Evolutionary conservation across 169 alveolate species (phyloP), one percentile per base, ranked within the genome.

Genomic region (Cryptosporidium muris): DNA sequence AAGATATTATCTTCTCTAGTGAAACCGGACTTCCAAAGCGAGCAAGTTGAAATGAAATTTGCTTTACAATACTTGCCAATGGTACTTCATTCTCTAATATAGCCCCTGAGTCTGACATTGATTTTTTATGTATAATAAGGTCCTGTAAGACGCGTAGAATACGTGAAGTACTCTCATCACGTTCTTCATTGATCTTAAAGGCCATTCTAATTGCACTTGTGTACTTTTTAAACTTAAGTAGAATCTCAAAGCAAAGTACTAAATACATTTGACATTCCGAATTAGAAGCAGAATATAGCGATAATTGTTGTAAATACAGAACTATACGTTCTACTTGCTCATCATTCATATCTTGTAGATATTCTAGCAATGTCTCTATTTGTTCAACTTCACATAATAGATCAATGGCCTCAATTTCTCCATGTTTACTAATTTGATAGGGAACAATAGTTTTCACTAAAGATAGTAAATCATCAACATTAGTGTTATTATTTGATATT

Each of bases 321-420:
- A 89, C 89, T 12, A 92, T 91, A 43, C 92, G 88, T 56, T 89
- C 92, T 80, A 81, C 82, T 67, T 88, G 91, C 66, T 81, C 89
- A 49, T 74, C 90, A 82, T 94, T 94, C 49, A 94, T 90, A 12
- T 74, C 60, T 6, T 48, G n/a, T 37, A 54, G 7, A 64, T 88
- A 90, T 12, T 81, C 64, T 54, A 80, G 58, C 48, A 94, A 88
- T 48, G 82, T 90, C 49, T 94, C 91, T 25, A 93, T 68, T 60
- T 89, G 89, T 52, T 92, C 97, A 2, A 92, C 94, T 66, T 94
- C 97, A 7, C 92, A 82, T 34, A 94, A 82, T 81, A 94, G 58
- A 63, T 94, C 97, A 40, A 94, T 90, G 14, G 94, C 97, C 66
- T 91, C 95, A 58, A 89, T 85, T 80, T 92, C 95, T 48, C 95